Percentiles rank a stretch among this genome's conserved stretches.
Evolutionary conservation across 345 rosid genomes (phyloP).

Genomic region (Eucalyptus sp.): DNA sequence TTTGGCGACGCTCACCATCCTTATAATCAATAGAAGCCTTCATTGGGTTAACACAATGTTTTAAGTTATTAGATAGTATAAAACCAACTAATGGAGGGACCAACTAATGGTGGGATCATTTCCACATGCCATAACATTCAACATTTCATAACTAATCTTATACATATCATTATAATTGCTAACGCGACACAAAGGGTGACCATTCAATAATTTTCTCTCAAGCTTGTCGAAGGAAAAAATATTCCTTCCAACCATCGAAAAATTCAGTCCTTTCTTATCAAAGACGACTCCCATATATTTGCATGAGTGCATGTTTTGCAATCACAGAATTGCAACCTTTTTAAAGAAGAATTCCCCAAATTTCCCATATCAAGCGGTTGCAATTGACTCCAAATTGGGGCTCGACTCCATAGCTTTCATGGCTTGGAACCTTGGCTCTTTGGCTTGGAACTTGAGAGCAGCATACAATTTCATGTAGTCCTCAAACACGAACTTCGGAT

Average conservation of each 20-base stretch:
- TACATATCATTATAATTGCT: neutral
- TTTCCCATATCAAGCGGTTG: neutral
- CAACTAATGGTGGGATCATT: neutral
- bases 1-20: neutral
- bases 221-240: neutral
- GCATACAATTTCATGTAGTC: conserved; percentile 90
- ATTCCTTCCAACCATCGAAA: neutral
- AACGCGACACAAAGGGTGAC: neutral
- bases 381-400: conserved; percentile 14
- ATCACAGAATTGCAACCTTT: neutral
- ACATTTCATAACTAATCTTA: neutral
- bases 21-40: neutral
- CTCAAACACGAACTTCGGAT: conserved; percentile 83
- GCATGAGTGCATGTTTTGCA: neutral
- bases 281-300: neutral
- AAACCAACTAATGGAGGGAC: neutral
- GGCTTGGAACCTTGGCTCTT: conserved; percentile 92
- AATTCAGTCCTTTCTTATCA: neutral
- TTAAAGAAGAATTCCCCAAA: neutral
- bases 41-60: neutral
- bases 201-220: neutral
- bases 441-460: conserved; percentile 69
- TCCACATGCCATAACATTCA: neutral
- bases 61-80: neutral
- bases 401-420: conserved; percentile 43